Evolutionary conservation across 2,329 filamentous ascomycete genomes (phyloP).

Genomic region (Aureobasidium sp.): DNA sequence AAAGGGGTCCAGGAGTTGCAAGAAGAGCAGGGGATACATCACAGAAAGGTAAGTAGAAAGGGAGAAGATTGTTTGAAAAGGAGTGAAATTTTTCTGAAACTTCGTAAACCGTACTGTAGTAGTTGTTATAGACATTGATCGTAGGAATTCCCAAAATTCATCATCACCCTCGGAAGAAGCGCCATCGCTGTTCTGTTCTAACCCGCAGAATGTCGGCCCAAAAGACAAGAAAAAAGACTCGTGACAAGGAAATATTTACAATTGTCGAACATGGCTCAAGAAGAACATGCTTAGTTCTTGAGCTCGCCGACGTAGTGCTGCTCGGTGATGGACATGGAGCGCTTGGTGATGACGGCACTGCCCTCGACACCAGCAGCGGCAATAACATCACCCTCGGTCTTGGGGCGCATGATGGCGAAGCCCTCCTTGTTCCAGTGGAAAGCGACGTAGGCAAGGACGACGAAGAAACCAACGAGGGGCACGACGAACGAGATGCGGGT

Average conservation of each 20-base stretch:
- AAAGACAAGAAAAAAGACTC: slow-evolving; percentile 1
- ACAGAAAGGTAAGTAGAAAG: background rate
- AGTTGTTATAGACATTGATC: background rate
- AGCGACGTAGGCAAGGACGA: slow-evolving; percentile 29
- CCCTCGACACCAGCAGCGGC: slow-evolving; percentile 26
- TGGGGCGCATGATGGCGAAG: slow-evolving; percentile 25
- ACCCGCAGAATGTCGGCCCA: background rate
- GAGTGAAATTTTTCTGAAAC: background rate
- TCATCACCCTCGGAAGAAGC: background rate
- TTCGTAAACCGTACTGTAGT: background rate
- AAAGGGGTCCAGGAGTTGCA: too few relatives aligned
- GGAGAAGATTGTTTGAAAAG: slow-evolving; percentile 16
- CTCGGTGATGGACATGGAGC: slow-evolving; percentile 12
- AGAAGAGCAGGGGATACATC: background rate
- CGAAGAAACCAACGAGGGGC: slow-evolving; percentile 35
- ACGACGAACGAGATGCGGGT: slow-evolving; percentile 38
- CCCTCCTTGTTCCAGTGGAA: slow-evolving; percentile 27
- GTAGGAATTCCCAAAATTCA: background rate
- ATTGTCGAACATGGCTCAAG: background rate
- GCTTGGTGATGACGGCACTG: slow-evolving; percentile 20
- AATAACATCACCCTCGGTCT: slow-evolving; percentile 22
- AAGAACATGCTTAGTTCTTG: slow-evolving; percentile 4
- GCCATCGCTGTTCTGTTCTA: slow-evolving; percentile 13
- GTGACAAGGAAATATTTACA: slow-evolving; percentile 5
- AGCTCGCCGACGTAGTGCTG: background rate